Conservation (phyloP, 495 filamentous ascomycete species). For the Neurospora sp. region DNA sequence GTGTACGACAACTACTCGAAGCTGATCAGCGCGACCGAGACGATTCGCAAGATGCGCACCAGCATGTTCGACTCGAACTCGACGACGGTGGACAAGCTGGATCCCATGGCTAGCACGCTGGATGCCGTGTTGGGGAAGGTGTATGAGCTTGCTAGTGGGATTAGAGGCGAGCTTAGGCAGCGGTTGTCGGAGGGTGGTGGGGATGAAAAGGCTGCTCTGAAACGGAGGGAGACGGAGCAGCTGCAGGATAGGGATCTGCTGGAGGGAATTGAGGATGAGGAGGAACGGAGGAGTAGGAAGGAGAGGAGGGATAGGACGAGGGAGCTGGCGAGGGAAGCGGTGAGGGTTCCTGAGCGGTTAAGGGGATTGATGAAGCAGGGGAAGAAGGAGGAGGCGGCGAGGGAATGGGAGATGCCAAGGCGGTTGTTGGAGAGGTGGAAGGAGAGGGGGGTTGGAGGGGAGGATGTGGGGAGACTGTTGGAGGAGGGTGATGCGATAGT, state of each 20-base stretch:
- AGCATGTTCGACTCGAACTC: slow-evolving; percentile 40
- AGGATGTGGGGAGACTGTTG: slow-evolving; percentile 37
- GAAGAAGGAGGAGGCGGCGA: slow-evolving; percentile 49
- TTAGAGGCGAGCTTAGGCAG: slow-evolving; percentile 45
- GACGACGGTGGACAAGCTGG: slow-evolving; percentile 41
- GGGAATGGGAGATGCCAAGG: slow-evolving; percentile 49
- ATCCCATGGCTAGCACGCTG: slow-evolving; percentile 60
- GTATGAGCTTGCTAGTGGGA: slow-evolving; percentile 59
- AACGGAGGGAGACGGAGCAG: background rate
- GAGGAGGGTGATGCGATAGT: slow-evolving; percentile 42
- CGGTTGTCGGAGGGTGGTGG: slow-evolving; percentile 23
- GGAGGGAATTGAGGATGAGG: slow-evolving; percentile 28
- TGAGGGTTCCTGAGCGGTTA: slow-evolving; percentile 46
- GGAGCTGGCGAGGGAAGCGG: slow-evolving; percentile 48
- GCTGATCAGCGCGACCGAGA: slow-evolving; percentile 88
- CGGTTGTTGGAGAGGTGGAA: slow-evolving; percentile 39
- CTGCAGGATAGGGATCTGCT: slow-evolving; percentile 15
- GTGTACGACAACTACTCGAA: slow-evolving; percentile 99
- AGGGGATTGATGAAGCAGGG: slow-evolving; percentile 55
- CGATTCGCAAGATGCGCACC: slow-evolving; percentile 68
- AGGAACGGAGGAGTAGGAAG: slow-evolving; percentile 46
- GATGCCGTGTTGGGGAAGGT: slow-evolving; percentile 71
- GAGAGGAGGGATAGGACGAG: slow-evolving; percentile 31
- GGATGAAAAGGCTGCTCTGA: background rate
- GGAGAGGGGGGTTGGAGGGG: slow-evolving; percentile 39